phyloP scores from a whole-genome alignment of 2,329 filamentous ascomycete species.

The Phyllosticta citribraziliensis region DNA sequence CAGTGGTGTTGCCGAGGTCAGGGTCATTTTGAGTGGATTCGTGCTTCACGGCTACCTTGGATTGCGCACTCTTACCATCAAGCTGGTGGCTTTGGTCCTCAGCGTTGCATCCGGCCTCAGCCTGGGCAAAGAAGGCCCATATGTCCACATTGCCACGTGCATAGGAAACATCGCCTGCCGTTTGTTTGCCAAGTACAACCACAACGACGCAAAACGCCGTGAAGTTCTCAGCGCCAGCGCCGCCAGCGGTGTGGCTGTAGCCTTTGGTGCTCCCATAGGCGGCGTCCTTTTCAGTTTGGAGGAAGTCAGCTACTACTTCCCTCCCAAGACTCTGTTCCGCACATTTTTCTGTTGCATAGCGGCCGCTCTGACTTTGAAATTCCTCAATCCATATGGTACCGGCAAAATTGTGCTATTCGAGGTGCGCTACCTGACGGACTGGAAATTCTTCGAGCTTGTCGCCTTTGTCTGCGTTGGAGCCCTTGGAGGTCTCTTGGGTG shows the following conservation, averaged over 20 bases:
- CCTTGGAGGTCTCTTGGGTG: conserved; percentile 74
- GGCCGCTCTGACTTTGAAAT: conserved; percentile 83
- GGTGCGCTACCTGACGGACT: conserved; percentile 81
- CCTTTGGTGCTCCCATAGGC: conserved; percentile 83
- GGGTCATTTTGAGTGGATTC: conserved; percentile 95
- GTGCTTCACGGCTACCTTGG: conserved; percentile 94
- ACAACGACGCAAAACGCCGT: conserved; percentile 86
- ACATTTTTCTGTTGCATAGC: conserved; percentile 97
- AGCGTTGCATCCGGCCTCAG: conserved; percentile 89
- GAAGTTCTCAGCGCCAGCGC: conserved; percentile 91
- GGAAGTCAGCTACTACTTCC: conserved; percentile 96
- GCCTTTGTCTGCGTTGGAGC: conserved; percentile 80
- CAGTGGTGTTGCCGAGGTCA: conserved; percentile 92
- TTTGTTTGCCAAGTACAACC: conserved; percentile 86
- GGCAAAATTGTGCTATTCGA: conserved; percentile 96
- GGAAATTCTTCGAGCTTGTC: conserved; percentile 84
- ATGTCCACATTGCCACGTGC: conserved; percentile 94
- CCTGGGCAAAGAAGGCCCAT: conserved; percentile 89
- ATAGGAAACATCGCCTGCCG: conserved; percentile 93
- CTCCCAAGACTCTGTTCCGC: conserved; percentile 90
- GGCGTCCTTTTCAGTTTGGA: conserved; percentile 90
- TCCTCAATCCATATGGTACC: conserved; percentile 90
- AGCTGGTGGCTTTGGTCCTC: conserved; percentile 71
- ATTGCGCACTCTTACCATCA: conserved; percentile 74
- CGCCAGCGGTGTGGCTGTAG: conserved; percentile 84